Base-by-base conservation (phyloP, 805 yeast species). In the Kazachstania taianensis region DNA sequence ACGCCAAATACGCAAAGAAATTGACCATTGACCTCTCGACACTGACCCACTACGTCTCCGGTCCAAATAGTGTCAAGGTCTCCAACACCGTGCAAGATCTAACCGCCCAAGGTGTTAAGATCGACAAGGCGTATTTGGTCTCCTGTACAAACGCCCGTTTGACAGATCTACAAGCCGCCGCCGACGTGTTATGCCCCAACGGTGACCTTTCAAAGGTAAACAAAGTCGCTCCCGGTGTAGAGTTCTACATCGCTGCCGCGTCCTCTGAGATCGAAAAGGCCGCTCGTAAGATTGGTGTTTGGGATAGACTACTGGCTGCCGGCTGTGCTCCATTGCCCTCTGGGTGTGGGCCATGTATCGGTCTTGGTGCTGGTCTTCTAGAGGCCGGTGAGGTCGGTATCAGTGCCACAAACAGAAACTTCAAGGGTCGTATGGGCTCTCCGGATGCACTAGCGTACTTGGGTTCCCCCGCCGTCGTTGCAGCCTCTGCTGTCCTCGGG, bases 281-380 rank as follows among this genome's bases (percentile, higher is more conserved):
- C 48, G 98, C 98, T 31, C 94, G 82, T 63, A 72, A 75, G 24
- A 66, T 63, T 30, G 98, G 99, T 38, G 94, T 94, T 12, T 94
- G 99, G 98, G 71, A 86, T 50, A 75, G 75, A 15, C 69, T 92
- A 40, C 52, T 92, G 32, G 89, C 79, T 38, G 95, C 97, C 7
- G 99, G 99, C 36, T 94, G 96, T 41, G 82, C 66, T 49, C 84
- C 96, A 24, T 73, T 92, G 49, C 97, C 97, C 15, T 94, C 98
- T 12, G 99, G 99, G 16, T 92, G 99, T 66, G 99, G 99, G 31
- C 99, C 99, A 17, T 92, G 99, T 67, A 92, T 92, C 55, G 99
- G 99, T 25, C 68, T 92, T 38, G 99, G 99, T 38, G 71, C 94
- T 20, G 99, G 99, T 33, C 67, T 92, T 45, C 67, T 92, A 47